A percentile compares a stretch with the other conserved stretches of the same genome.
Conservation (phyloP, 2,329 filamentous ascomycete species). For the Ophiostoma tasmaniense region DNA sequence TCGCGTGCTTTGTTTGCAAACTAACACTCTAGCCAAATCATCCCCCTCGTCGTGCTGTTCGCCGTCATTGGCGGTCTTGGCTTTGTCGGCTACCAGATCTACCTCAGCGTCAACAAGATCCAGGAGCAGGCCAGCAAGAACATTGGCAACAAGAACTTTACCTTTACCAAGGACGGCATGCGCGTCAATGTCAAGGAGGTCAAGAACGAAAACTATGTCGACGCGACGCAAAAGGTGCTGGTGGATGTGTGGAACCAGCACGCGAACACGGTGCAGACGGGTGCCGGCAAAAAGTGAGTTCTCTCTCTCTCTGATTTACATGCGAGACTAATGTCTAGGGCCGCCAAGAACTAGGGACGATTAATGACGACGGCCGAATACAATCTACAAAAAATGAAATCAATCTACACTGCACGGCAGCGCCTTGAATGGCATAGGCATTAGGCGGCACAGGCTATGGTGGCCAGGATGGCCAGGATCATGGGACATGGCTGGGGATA, state of each 20-base stretch:
- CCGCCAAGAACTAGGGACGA: not conserved
- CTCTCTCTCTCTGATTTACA: not conserved
- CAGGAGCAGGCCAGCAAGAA: conserved; percentile 55
- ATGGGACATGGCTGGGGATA: too few relatives aligned
- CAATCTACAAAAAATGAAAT: too few relatives aligned
- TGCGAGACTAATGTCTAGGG: not conserved
- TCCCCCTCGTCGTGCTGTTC: conserved; percentile 60
- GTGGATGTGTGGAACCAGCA: conserved; percentile 58
- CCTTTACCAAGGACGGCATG: conserved; percentile 66
- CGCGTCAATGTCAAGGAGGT: conserved; percentile 63
- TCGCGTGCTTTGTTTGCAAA: not conserved
- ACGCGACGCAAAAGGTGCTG: conserved; percentile 60
- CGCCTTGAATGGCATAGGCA: not conserved
- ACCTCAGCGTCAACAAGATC: conserved; percentile 58
- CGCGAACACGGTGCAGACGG: not conserved
- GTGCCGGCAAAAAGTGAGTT: not conserved
- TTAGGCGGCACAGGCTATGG: too few relatives aligned
- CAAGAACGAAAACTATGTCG: conserved; percentile 61
- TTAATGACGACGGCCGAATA: not conserved
- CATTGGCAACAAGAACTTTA: conserved; percentile 68
- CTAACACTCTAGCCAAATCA: conserved; percentile 45
- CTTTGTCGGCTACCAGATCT: conserved; percentile 66
- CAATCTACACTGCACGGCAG: not conserved
- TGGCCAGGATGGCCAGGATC: too few relatives aligned
- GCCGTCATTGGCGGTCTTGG: conserved; percentile 46